These are phyloP conservation scores for Inga laurina DNA, from an alignment of 306 rosid species.

Conservation along the genomic window DNA sequence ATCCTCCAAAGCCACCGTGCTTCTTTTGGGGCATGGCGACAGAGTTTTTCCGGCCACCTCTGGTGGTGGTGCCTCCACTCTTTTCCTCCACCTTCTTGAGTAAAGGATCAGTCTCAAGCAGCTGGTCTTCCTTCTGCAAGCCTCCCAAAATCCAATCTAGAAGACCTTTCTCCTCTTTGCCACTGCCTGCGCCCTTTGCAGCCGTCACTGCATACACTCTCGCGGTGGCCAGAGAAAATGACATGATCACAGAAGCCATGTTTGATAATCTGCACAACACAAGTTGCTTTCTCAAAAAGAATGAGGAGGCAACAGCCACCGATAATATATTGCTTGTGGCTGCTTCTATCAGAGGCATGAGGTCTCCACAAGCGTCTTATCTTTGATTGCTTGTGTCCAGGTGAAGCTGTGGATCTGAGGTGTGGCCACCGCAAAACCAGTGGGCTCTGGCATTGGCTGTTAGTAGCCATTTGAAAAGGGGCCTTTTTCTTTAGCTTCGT, in stretches of 20 bases:
- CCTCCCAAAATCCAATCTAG: slow-evolving; percentile 80
- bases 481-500: not conserved
- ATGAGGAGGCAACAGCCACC: slow-evolving; percentile 13
- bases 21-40: slow-evolving; percentile 68
- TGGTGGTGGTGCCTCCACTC: slow-evolving; percentile 36
- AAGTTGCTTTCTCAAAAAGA: slow-evolving; percentile 1
- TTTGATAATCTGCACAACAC: not conserved
- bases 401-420: slow-evolving; percentile 40
- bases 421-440: slow-evolving; percentile 35
- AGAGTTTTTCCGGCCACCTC: slow-evolving; percentile 42
- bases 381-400: slow-evolving; percentile 35
- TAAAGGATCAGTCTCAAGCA: slow-evolving; percentile 73
- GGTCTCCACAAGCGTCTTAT: slow-evolving; percentile 76
- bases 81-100: slow-evolving; percentile 80
- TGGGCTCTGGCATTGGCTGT: not conserved
- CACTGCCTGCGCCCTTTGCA: slow-evolving; percentile 56
- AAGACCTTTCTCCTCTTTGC: slow-evolving; percentile 70
- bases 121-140: slow-evolving; percentile 70
- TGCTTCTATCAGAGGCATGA: slow-evolving; percentile 30
- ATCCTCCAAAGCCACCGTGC: slow-evolving; percentile 71
- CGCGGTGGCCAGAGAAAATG: slow-evolving; percentile 53
- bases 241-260: slow-evolving; percentile 79
- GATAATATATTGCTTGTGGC: slow-evolving; percentile 35
- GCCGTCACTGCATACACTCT: slow-evolving; percentile 63
- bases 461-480: not conserved